A percentile compares a stretch with the other conserved stretches of the same genome.
phyloP scores from a whole-genome alignment of 2,329 filamentous ascomycete genomes.

The Cladosporium halotolerans region DNA sequence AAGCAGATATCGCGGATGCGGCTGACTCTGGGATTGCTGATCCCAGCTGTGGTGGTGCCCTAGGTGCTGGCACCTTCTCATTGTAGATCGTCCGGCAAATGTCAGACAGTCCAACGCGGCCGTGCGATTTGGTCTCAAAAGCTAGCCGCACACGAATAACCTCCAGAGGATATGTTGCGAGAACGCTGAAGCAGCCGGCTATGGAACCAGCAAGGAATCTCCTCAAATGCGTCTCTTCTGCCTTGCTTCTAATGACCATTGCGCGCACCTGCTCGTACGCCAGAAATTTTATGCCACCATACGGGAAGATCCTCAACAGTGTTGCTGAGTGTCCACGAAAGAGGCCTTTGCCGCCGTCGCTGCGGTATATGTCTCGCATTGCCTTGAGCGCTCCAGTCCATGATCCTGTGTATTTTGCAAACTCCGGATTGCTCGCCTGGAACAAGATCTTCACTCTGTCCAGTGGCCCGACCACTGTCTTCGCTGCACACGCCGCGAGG shows the following conservation, averaged over 20 bases:
- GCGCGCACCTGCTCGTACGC: slow-evolving; percentile 94
- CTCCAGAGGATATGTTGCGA: slow-evolving; percentile 93
- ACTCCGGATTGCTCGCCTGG: slow-evolving; percentile 89
- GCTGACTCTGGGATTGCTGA: slow-evolving; percentile 20
- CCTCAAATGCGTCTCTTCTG: slow-evolving; percentile 73
- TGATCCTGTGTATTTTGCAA: slow-evolving; percentile 83
- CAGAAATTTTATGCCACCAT: slow-evolving; percentile 95
- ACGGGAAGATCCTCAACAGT: slow-evolving; percentile 88
- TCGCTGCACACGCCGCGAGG: slow-evolving; percentile 85
- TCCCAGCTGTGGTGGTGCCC: not conserved
- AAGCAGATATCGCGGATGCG: slow-evolving; percentile 39
- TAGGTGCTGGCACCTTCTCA: slow-evolving; percentile 50
- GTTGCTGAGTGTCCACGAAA: slow-evolving; percentile 95
- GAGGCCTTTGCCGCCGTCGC: slow-evolving; percentile 68
- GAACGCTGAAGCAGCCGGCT: slow-evolving; percentile 83
- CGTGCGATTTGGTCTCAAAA: slow-evolving; percentile 79
- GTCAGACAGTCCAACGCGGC: slow-evolving; percentile 61
- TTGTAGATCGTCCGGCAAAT: slow-evolving; percentile 85
- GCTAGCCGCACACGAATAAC: slow-evolving; percentile 87
- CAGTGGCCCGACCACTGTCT: slow-evolving; percentile 90
- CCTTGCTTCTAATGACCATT: slow-evolving; percentile 61
- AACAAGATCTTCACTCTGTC: slow-evolving; percentile 99
- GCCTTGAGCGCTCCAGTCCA: slow-evolving; percentile 80
- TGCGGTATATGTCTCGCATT: slow-evolving; percentile 72
- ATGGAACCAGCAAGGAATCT: slow-evolving; percentile 67